Evolutionary conservation across 2,329 filamentous ascomycete genomes (phyloP), one percentile per base, ranked within the genome.

Genomic region (Exophiala sp.): DNA sequence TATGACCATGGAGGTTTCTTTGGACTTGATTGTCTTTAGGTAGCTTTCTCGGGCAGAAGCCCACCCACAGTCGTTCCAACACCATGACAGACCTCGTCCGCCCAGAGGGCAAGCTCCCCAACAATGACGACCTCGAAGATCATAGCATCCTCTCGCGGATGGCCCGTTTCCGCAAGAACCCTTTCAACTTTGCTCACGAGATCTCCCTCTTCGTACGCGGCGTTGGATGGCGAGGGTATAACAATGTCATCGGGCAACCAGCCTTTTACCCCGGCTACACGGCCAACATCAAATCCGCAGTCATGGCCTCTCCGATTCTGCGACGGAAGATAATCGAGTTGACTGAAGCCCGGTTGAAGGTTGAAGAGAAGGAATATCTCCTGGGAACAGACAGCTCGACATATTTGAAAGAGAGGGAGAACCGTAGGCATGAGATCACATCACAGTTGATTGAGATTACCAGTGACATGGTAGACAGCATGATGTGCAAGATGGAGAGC

Each of bases 401-500:
- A 38, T 63, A 58, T 22, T 46, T 54, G 32, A 47, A 46, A 45
- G 32, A 52, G 53, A 53, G 50, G 48, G 70, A 71, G 3, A 77
- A 76, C 55, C 73, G 79, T 48, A 79, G 75, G 46, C 73, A 70
- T 48, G 81, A 85, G 60, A 80, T 97, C 48, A 82, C 89, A 63
- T 74, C 75, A 30, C 83, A 83, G 50, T 72, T 98, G 39, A 77
- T 82, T 47, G 83, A 95, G 63, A 83, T 96, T 3, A 86, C 88
- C 2, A 88, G 93, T 57, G 83, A 85, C 58, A 83, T 93, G 78
- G 88, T 89, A 19, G 88, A 95, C 64, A 81, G 85, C 56, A 97
- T 98, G 93, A 96, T 98, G 55, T 97, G 91, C 78, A 98, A 98
- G 70, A 91, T 97, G 77, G 93, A 98, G 69, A 94, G 85, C 74